Base-by-base conservation (phyloP, 179 eudicot species). In the Beta lomatogona region DNA sequence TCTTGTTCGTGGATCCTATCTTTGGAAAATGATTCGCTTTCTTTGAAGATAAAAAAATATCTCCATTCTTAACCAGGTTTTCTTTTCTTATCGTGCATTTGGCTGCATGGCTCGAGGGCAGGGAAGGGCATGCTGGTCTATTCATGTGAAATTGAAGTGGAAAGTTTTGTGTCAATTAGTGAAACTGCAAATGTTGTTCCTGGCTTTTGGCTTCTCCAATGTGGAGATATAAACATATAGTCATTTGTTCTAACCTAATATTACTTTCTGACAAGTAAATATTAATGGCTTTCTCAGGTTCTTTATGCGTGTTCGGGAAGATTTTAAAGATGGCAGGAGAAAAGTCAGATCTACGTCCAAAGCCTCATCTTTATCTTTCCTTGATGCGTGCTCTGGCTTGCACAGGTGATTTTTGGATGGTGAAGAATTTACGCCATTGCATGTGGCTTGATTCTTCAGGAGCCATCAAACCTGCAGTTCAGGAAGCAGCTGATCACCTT, bases 361-460 rank as follows among this genome's bases (percentile, higher is more conserved):
- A 90, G 78, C 95, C 95, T 80, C 95, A 92, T 82, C 92, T 90
- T 75, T 92, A 89, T 81, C 88, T 92, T 71, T 86, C 93, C 52
- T 82, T 92, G 86, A 92, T 92, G 95, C 91, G 93, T 80, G 87
- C 93, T 84, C 86, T 90, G 78, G 90, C 93, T 82, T 63, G 64
- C 81, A 75, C 55, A 45, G 95, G 93, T 57, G 95, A 92, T 77
- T 88, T 89, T 75, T n/a, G 22, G 10, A 82, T 86, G 85, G 95
- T 90, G 21, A 88, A 86, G 82, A 88, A 82, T 79, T 85, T 92
- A 76, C 87, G 82, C 71, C 71, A 66, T 67, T 91, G 92, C 79
- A 87, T 92, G 90, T 92, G 95, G 95, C 75, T 79, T 53, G 95
- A 90, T 79, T 78, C 91, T 83, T 80, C 88, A n/a, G 95, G 95